Conservation (phyloP, 257 asterid species). For the Cordia subcordata region DNA sequence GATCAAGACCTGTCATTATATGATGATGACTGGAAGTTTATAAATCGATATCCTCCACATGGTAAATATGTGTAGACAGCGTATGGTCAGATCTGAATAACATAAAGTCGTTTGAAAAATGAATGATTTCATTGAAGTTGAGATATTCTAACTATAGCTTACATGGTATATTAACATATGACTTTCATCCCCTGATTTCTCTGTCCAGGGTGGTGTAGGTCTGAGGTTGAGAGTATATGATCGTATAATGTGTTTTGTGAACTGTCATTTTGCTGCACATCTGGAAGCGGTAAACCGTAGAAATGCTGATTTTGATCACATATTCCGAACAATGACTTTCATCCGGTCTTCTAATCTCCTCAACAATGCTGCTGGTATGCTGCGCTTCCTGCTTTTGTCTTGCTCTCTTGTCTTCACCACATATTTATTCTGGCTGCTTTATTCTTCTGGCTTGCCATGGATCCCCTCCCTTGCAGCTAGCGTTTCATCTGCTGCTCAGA, state of each 20-base stretch:
- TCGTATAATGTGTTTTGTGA: conserved; percentile 76
- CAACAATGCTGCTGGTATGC: conserved; percentile 80
- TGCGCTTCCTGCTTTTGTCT: conserved; percentile 59
- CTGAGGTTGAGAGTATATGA: conserved; percentile 89
- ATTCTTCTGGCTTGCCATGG: conserved; percentile 77
- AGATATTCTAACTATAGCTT: too few relatives aligned
- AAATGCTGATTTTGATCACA: conserved; percentile 87
- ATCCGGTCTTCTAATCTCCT: conserved; percentile 54
- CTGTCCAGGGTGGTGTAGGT: conserved; percentile 91
- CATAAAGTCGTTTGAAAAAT: too few relatives aligned
- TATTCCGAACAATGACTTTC: conserved; percentile 78
- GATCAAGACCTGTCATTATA: too few relatives aligned
- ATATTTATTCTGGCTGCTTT: conserved; percentile 67
- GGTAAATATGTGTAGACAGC: too few relatives aligned
- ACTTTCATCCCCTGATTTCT: not conserved
- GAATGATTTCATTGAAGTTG: too few relatives aligned
- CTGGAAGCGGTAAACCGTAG: conserved; percentile 92
- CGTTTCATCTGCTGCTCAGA: conserved; percentile 85
- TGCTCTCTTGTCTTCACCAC: conserved; percentile 72
- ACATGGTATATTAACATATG: not conserved
- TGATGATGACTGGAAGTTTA: too few relatives aligned
- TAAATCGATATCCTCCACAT: too few relatives aligned
- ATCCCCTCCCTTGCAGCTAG: conserved; percentile 80
- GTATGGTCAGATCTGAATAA: too few relatives aligned
- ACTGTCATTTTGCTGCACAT: conserved; percentile 97